Percentiles rank a stretch among this genome's conserved stretches.
Evolutionary conservation across 1,139 yeast genomes (phyloP).

Genomic region (Zygosaccharomyces sapae): DNA sequence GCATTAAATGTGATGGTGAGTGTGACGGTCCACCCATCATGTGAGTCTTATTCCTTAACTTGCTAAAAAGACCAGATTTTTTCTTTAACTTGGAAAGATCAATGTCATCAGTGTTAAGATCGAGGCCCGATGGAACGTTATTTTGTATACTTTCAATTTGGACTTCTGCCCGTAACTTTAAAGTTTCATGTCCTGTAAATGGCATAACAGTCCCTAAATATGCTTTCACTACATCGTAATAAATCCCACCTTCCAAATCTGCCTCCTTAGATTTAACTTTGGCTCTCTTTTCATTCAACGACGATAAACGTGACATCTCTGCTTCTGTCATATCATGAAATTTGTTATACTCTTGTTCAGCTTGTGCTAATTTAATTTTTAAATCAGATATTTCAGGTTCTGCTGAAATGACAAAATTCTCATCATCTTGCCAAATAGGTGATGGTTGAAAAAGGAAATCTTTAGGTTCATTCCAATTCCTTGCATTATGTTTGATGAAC

Average conservation of each 20-base stretch:
- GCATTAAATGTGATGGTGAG: conserved; percentile 33
- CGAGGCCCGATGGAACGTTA: conserved; percentile 44
- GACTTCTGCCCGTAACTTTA: conserved; percentile 71
- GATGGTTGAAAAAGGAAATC: conserved; percentile 86
- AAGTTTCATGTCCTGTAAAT: conserved; percentile 70
- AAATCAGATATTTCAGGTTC: conserved; percentile 64
- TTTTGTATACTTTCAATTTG: conserved; percentile 86
- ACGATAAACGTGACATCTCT: conserved; percentile 34
- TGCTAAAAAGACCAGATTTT: conserved; percentile 55
- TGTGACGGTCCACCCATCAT: conserved; percentile 19
- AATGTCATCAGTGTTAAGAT: conserved; percentile 53
- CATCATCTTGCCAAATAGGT: conserved; percentile 97
- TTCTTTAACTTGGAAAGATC: conserved; percentile 56
- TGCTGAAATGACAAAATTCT: conserved; percentile 56
- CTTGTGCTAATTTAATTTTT: conserved; percentile 53
- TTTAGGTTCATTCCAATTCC: conserved; percentile 76
- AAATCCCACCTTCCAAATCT: conserved; percentile 43
- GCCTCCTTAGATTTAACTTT: conserved; percentile 36
- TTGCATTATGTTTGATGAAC: conserved; percentile 83
- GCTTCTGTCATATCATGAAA: conserved; percentile 37
- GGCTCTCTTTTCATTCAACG: conserved; percentile 38
- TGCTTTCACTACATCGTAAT: conserved; percentile 51
- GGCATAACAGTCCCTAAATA: conserved; percentile 56
- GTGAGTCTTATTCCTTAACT: conserved; percentile 26
- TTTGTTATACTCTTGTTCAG: conserved; percentile 47